A percentile compares a stretch with the other conserved stretches of the same genome.
Conservation (phyloP, 1,284 basidiomycete genomes). For the Ustilago xerochloae region DNA sequence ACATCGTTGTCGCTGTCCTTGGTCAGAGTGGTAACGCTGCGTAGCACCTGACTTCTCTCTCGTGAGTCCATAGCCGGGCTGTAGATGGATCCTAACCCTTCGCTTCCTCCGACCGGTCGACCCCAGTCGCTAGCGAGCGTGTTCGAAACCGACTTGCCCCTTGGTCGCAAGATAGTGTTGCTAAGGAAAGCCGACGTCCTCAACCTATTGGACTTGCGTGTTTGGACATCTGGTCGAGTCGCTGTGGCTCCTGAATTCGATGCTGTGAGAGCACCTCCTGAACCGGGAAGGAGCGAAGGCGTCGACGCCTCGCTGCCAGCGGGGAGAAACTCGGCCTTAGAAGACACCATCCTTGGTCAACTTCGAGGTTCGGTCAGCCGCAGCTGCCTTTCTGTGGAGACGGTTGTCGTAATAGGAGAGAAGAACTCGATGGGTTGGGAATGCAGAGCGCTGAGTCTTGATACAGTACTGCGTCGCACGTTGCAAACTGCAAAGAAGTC, state of each 20-base stretch:
- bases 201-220: slow-evolving; percentile 22
- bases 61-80: slow-evolving; percentile 20
- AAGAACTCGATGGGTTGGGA: no score
- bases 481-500: no score
- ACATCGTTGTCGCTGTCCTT: slow-evolving; percentile 33
- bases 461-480: no score
- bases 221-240: slow-evolving; percentile 6
- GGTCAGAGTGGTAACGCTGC: slow-evolving; percentile 41
- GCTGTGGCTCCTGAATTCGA: not conserved
- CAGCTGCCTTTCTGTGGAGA: not conserved
- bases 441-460: not conserved
- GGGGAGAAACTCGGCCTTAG: slow-evolving; percentile 28
- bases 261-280: not conserved
- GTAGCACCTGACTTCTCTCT: slow-evolving; percentile 42
- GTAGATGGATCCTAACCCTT: slow-evolving; percentile 43
- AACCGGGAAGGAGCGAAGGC: slow-evolving; percentile 6
- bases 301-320: slow-evolving; percentile 1
- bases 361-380: not conserved
- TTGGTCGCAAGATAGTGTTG: slow-evolving; percentile 19
- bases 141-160: slow-evolving; percentile 24
- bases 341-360: slow-evolving; percentile 13
- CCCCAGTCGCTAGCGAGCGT: slow-evolving; percentile 25
- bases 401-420: not conserved
- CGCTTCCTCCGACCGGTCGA: slow-evolving; percentile 43
- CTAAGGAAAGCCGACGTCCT: slow-evolving; percentile 27